A percentile compares a stretch with the other conserved stretches of the same genome.
These are phyloP conservation scores for Rachicladosporium sp. DNA, from an alignment of 2,329 filamentous ascomycete species.

Conservation along the genomic window DNA sequence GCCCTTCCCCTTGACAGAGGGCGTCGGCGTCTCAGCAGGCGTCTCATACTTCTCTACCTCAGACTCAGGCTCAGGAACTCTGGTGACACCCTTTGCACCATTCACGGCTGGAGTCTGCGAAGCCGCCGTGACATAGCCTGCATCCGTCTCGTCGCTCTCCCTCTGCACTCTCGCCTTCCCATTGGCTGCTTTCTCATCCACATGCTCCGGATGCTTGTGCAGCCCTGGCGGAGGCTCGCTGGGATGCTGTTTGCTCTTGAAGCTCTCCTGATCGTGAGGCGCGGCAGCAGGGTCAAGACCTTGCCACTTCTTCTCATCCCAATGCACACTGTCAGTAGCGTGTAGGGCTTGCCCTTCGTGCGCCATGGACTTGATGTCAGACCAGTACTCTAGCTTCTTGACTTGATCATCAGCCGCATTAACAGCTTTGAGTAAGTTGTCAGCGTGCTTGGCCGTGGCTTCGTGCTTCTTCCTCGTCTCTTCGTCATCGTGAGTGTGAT, in stretches of 20 bases:
- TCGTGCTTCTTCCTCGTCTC: conserved; percentile 33
- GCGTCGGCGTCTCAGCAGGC: conserved; percentile 1
- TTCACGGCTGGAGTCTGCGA: neutral
- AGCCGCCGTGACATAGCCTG: conserved; percentile 3
- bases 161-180: neutral
- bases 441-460: conserved; percentile 35
- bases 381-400: conserved; percentile 74
- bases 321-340: conserved; percentile 2
- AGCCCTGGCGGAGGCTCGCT: conserved; percentile 7
- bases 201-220: conserved; percentile 10
- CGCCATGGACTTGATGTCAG: conserved; percentile 44
- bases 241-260: conserved; percentile 10
- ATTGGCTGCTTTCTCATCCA: neutral
- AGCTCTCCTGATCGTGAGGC: conserved; percentile 6
- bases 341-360: conserved; percentile 1
- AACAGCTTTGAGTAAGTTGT: conserved; percentile 62
- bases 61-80: neutral
- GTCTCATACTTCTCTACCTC: conserved; percentile 3
- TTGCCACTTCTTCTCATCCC: conserved; percentile 5
- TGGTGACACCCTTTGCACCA: neutral
- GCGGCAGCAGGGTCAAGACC: conserved; percentile 4
- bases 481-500: conserved; percentile 23
- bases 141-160: conserved; percentile 2
- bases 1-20: neutral
- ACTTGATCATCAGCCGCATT: conserved; percentile 71